Evolutionary conservation across 768 basidiomycete genomes (phyloP).

Genomic region (Boletus vermiculosoides): DNA sequence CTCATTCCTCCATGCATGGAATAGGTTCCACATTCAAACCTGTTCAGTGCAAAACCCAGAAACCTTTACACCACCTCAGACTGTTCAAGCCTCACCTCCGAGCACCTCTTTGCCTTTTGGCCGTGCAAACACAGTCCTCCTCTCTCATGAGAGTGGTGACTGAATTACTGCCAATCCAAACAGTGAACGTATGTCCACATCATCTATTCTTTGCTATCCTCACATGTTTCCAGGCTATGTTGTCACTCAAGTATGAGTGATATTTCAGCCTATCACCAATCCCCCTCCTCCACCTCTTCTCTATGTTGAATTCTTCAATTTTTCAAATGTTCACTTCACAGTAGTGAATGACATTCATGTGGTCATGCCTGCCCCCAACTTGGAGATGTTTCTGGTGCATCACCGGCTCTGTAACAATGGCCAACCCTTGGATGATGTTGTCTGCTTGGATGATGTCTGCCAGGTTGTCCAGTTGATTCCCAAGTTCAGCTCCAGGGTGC

Average conservation of each 20-base stretch:
- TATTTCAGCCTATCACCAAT: background rate
- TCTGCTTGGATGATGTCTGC: background rate
- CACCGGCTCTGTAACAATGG: background rate
- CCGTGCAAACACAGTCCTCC: conserved; percentile 2
- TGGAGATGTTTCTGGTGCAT: background rate
- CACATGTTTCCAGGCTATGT: background rate
- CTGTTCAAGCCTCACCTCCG: conserved; percentile 9
- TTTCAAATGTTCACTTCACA: background rate
- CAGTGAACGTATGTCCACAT: no score
- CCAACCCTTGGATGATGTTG: background rate
- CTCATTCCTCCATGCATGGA: conserved; percentile 1
- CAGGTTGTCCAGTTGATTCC: background rate
- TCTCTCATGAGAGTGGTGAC: conserved; percentile 8
- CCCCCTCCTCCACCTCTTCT: no score
- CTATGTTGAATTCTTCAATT: background rate
- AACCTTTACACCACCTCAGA: conserved; percentile 3
- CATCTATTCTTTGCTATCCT: no score
- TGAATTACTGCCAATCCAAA: background rate
- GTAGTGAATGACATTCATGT: background rate
- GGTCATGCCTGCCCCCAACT: background rate
- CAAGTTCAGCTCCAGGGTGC: background rate
- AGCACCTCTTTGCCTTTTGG: background rate
- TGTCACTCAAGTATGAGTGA: conserved; percentile 1
- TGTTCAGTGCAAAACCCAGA: background rate
- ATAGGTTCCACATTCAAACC: conserved; percentile 7